Evolutionary conservation across 768 basidiomycete species (phyloP), one percentile per base, ranked within the genome.

Genomic region (Lentinula guzmanii): DNA sequence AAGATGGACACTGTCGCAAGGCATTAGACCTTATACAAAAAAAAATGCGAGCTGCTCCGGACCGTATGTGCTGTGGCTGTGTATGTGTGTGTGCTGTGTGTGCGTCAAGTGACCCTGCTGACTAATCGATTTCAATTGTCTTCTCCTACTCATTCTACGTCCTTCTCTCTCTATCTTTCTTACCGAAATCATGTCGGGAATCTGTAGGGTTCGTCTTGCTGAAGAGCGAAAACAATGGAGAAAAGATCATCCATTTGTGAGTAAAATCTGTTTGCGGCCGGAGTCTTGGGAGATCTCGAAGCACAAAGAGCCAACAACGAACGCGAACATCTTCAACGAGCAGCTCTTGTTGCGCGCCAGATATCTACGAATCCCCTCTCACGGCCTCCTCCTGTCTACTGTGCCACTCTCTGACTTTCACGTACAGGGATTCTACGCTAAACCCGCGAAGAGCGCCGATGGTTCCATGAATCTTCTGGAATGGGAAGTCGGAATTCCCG

Each of bases 151-250:
- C 21, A 21, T 18, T 24, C 9, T 48, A 16, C n/a, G 18, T 21
- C 18, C 55, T 24, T 56, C 41, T 56, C 37, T 28, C 43, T 21
- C 15, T 18, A 13, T 33, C 15, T 35, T n/a, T 18, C 18, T 8
- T 24, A 24, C 39, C n/a, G 8, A 13, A 11, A 52, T 13, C 28
- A 93, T 94, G 93, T 89, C 93, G 57, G 94, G 93, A 63, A 96
- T 98, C 65, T 95, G 94, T 73, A 86, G 94, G 73, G 87, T 90
- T 39, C 89, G 97, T 69, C 82, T 99, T 15, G 85, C 94, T 33
- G 97, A 98, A 75, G 97, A 99, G 75, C 86, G 97, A 70, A 99
- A 99, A 77, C 93, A 95, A 70, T 99, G 97, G 97, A 78, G 97
- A 62, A 98, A 95, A 75, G 97, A 98, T 67, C 97, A 99, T 75